Base-by-base conservation (phyloP, 192 early-diverging fungal genomes). In the Coemansia sp. region DNA sequence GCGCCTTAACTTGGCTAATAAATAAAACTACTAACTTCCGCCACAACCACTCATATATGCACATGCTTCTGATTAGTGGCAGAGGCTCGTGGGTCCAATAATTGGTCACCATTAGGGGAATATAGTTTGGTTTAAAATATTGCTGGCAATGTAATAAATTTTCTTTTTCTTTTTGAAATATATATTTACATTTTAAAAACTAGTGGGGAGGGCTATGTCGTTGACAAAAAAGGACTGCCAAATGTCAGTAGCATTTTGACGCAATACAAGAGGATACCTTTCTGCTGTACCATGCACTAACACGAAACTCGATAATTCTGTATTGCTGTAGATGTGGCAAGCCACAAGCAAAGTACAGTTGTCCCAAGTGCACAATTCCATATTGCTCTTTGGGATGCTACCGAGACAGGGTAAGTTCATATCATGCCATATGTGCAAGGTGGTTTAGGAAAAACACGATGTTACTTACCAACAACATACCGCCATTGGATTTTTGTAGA, bases 351-450 rank as follows among this genome's bases (percentile, higher is more conserved):
- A 81, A 81, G 57, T 81, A 81, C 45, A 73, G 64, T 64, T 81
- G 79, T 29, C 79, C 79, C n/a, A 81, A 76, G 48, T 81, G 79
- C 63, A 27, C 29, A 6, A 72, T 73, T 14, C 17, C 68, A 11
- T 81, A 81, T 27, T 81, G 79, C 67, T 76, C 79, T 31, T 68
- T 81, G 24, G 65, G 33, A 29, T 81, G 79, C 41, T 81, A 81
- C 44, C 70, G 79, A 34, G 79, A 81, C 64, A 66, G 69, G 53
- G 77, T 62, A 64, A 73, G 67, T 60, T 56, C 10, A 17, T 24
- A 6, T 8, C 31, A 34, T 57, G 14, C 14, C 13, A 5, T n/a
- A 7, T 2, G 6, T 17, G 21, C 31, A 33, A 4, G 31, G 6
- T 13, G 34, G 6, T 34, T 14, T 6, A 16, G 33, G 6, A 57